Base-by-base conservation (phyloP, 441 rosid species). In the Syzygium malaccense region DNA sequence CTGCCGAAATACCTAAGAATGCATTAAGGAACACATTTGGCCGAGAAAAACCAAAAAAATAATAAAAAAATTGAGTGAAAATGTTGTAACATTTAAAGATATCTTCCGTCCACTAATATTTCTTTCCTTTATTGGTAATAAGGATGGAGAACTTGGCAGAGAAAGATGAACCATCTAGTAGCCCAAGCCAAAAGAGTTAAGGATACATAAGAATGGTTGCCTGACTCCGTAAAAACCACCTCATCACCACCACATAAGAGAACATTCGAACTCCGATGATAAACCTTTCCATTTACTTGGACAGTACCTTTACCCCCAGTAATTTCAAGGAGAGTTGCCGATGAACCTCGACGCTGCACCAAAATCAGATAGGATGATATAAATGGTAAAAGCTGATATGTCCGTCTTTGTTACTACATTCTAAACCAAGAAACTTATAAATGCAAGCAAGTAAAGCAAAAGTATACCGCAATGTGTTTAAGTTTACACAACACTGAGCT, bases 131-230 rank as follows among this genome's bases (percentile, higher is more conserved):
- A 55, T 51, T 6, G 6, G 86, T 57, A 54, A 23, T 18, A 17
- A 41, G 88, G 66, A 37, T 30, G 66, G 32, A 49, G 54, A 58
- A 32, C 54, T 37, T 11, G 20, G 53, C 45, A 41, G 25, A 49
- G 41, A 53, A 25, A 80, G 55, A 84, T 80, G 11, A 55, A 55
- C 18, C 20, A 32, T 41, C 55, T 7, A 55, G 56, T 28, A 89
- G 37, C 57, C 53, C 32, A 86, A 85, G 60, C 55, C 85, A 87
- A 45, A 56, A 71, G n/a, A 88, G 84, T 78, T 25, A 94, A 98
- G 99, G 99, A 98, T 98, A 98, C 99, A 88, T 98, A 98, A 89
- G 99, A 95, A 93, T 98, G 98, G 91, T 94, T 95, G 58, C 95
- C 98, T 17, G 95, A 86, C 75, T 92, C 86, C 88, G 93, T 93